Conservation (phyloP, 164 flowering plant species). For the Aristolochia fimbriata region DNA sequence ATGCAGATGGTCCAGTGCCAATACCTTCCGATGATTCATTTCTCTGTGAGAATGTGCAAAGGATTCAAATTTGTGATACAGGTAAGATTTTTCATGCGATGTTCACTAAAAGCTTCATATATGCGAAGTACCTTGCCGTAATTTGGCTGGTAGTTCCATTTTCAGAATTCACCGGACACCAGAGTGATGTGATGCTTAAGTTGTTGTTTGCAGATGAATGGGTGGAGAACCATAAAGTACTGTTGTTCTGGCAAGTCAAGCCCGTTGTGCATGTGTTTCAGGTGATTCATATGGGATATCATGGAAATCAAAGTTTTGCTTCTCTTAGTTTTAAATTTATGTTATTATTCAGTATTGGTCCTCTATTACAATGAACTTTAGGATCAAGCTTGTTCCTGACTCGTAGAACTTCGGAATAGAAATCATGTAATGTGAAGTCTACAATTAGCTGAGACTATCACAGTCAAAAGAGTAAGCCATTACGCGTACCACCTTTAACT, state of each 20-base stretch:
- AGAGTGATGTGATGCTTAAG: not conserved
- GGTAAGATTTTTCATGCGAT: constrained; percentile 27
- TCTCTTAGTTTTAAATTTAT: not conserved
- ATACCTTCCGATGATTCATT: constrained; percentile 66
- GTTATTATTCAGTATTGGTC: no score
- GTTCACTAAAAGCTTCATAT: no score
- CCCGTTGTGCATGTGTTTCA: constrained; percentile 93
- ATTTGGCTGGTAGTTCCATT: not conserved
- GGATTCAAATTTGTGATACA: constrained; percentile 71
- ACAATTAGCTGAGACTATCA: no score
- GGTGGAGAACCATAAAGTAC: constrained; percentile 58
- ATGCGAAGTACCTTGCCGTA: not conserved
- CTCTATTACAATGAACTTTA: no score
- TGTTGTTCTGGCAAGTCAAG: constrained; percentile 97
- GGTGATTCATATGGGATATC: constrained; percentile 28
- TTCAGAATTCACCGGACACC: not conserved
- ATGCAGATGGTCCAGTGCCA: constrained; percentile 68
- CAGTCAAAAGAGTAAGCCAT: no score
- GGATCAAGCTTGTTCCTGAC: not conserved
- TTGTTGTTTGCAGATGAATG: constrained; percentile 55
- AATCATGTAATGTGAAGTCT: no score
- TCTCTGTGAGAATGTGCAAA: constrained; percentile 67
- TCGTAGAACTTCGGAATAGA: no score
- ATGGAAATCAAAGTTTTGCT: not conserved
- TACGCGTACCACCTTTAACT: no score